Base-by-base conservation (phyloP, 345 rosid genomes). In the Rhizophora apiculata region DNA sequence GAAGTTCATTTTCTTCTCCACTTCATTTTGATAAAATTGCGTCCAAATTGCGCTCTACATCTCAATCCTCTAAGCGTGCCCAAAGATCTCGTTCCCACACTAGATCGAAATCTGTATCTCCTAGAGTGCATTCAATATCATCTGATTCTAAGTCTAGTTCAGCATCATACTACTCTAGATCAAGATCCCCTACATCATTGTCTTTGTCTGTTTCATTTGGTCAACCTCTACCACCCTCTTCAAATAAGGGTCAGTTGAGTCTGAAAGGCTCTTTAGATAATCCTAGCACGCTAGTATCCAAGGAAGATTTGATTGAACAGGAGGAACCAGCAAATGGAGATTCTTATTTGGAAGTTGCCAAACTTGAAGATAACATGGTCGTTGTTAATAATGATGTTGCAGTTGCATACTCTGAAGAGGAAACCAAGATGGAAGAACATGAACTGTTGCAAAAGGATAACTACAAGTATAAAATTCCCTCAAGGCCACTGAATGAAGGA, bases 41-140 rank as follows among this genome's bases (percentile, higher is more conserved):
- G 56, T 73, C 78, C 52, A 68, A 21, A 61, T 82, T 74, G 60
- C 52, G 3, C 64, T 72, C 76, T 6, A 55, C 21, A n/a, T 71
- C 76, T 73, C 68, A 31, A 53, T 79, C 81, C 29, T 52, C 60
- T 27, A 71, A 69, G 70, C 76, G 51, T 61, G 53, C 60, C 46
- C 62, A 26, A 32, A 68, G 72, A 55, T 75, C 73, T 49, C 21
- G 4, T 67, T 53, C 62, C 5, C 60, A 0, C 48, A 68, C 74
- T 54, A 73, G 71, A 75, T 77, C 76, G 36, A 79, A 75, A 60
- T 79, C 78, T 29, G 16, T 54, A 31, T 78, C 81, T 53, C 71
- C 72, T 26, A 53, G 67, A 70, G 73, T 37, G 22, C 65, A 7
- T 58, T 79, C 74, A 20, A 20, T 46, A 39, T 69, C 84, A 48